phyloP scores from a whole-genome alignment of 2,329 filamentous ascomycete species.

The Aphanoascus verrucosus region DNA sequence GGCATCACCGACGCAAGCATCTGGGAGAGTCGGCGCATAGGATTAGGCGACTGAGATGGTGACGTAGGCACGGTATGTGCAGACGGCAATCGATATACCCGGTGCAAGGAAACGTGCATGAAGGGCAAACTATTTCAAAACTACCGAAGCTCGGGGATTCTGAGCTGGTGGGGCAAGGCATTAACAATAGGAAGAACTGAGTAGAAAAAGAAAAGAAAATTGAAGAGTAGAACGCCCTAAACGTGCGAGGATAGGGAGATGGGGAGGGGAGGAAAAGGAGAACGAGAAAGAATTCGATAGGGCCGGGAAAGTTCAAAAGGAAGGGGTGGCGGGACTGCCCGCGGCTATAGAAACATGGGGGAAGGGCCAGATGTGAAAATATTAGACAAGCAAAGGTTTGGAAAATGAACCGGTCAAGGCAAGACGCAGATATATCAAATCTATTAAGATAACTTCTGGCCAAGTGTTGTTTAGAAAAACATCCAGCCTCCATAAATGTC shows the following conservation, averaged over 20 bases:
- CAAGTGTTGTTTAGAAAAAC: neutral
- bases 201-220: neutral
- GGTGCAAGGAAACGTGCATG: neutral
- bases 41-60: neutral
- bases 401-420: constrained; percentile 3
- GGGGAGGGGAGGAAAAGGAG: neutral
- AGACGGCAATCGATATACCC: constrained; percentile 4
- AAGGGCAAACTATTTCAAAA: neutral
- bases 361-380: constrained; percentile 3
- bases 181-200: neutral
- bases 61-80: neutral
- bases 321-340: neutral
- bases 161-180: neutral
- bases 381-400: neutral
- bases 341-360: constrained; percentile 3
- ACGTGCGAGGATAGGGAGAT: neutral
- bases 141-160: neutral
- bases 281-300: neutral
- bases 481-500: neutral
- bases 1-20: neutral
- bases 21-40: neutral
- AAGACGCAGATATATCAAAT: constrained; percentile 8
- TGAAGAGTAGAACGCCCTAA: neutral
- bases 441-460: constrained; percentile 7
- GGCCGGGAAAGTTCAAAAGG: neutral